Evolutionary conservation across 1,284 basidiomycete genomes (phyloP).

Genomic region (Athelia sp.): DNA sequence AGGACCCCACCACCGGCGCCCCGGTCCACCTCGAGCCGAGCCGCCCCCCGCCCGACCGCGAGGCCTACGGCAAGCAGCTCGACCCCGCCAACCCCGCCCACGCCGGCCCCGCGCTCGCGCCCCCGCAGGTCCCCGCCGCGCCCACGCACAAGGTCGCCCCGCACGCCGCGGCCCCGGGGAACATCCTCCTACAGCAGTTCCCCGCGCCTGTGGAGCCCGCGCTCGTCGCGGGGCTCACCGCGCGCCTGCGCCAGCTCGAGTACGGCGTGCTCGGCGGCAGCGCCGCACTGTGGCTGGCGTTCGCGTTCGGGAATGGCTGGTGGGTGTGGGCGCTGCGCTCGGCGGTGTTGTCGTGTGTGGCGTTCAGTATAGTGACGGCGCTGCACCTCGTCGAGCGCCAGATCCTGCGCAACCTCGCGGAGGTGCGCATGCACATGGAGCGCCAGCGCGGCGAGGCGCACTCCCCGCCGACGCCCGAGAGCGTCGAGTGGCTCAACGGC

Average conservation of each 20-base stretch:
- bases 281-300: neutral
- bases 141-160: neutral
- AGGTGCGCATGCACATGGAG: conserved; percentile 1
- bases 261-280: neutral
- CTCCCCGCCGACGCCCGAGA: conserved; percentile 21
- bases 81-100: neutral
- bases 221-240: too few relatives aligned
- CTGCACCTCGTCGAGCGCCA: neutral
- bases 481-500: conserved; percentile 61
- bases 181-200: neutral
- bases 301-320: neutral
- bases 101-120: neutral
- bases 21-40: neutral
- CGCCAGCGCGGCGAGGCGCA: neutral
- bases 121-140: neutral
- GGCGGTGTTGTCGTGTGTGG: neutral
- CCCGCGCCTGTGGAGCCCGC: neutral
- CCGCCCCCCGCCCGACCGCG: neutral
- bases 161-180: neutral
- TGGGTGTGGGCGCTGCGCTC: neutral
- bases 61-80: neutral
- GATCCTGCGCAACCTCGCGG: neutral
- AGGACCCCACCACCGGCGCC: neutral
- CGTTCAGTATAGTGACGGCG: neutral
- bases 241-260: neutral